Conservation (phyloP, 768 basidiomycete species). For the Boletus reticuloceps region DNA sequence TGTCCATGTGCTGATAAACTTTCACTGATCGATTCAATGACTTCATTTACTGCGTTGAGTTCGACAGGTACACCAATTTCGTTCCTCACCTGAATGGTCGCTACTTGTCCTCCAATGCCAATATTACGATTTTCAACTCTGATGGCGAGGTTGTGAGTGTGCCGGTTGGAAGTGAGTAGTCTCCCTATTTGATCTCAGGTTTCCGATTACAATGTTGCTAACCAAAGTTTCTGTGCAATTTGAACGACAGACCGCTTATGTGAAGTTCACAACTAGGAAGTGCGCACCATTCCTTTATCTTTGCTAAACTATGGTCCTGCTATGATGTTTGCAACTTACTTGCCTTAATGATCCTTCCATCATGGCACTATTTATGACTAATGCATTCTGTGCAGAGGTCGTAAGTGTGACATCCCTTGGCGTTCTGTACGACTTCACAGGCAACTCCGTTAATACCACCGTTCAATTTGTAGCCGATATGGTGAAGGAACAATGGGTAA, state of each 20-base stretch:
- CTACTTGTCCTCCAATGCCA: conserved; percentile 83
- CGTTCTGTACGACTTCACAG: conserved; percentile 73
- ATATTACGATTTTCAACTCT: conserved; percentile 65
- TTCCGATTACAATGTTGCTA: background rate
- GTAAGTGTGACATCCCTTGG: conserved; percentile 77
- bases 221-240: conserved; percentile 35
- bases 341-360: background rate
- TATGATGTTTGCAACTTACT: no score
- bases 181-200: background rate
- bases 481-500: conserved; percentile 77
- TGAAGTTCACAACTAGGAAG: conserved; percentile 75
- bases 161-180: conserved; percentile 42
- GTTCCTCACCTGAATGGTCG: conserved; percentile 62
- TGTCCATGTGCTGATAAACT: background rate
- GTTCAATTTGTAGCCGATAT: conserved; percentile 72
- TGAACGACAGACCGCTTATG: conserved; percentile 47
- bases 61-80: conserved; percentile 58
- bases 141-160: conserved; percentile 36
- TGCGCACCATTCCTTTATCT: conserved; percentile 32
- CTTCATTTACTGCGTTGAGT: background rate
- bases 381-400: conserved; percentile 42
- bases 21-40: background rate
- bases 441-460: conserved; percentile 67
- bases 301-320: background rate
- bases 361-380: background rate